Percentiles rank a stretch among this genome's conserved stretches.
phyloP scores from a whole-genome alignment of 768 basidiomycete species.

The Rhizopogon roseolus region DNA sequence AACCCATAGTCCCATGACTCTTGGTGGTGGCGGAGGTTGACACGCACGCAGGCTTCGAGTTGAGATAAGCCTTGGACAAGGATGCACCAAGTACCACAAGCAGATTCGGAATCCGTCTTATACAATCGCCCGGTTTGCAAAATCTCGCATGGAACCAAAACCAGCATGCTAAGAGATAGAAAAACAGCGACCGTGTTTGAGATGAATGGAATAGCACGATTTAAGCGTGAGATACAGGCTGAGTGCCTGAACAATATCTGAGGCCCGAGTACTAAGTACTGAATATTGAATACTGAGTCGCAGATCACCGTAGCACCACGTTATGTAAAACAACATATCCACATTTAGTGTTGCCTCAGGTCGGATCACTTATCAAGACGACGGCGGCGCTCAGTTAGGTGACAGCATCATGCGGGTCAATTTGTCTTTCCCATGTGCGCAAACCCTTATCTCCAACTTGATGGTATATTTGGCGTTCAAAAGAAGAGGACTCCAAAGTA shows the following conservation, averaged over 20 bases:
- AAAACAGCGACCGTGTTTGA: too few relatives aligned
- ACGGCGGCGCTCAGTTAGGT: too few relatives aligned
- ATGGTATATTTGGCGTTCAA: not conserved
- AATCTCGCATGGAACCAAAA: too few relatives aligned
- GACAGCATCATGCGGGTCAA: not conserved
- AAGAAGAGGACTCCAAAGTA: constrained; percentile 4
- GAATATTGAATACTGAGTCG: too few relatives aligned
- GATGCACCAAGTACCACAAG: not conserved
- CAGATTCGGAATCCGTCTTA: not conserved
- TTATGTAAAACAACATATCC: not conserved
- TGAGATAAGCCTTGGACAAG: not conserved
- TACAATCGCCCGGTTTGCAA: not conserved
- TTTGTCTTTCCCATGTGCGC: not conserved
- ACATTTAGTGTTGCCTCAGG: too few relatives aligned
- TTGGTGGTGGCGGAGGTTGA: not conserved
- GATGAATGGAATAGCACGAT: too few relatives aligned
- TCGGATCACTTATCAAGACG: too few relatives aligned
- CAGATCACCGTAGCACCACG: not conserved
- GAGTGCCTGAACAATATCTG: too few relatives aligned
- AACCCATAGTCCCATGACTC: not conserved
- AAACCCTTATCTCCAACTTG: constrained; percentile 14
- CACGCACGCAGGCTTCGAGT: not conserved
- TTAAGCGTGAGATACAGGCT: too few relatives aligned
- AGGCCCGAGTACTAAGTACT: too few relatives aligned
- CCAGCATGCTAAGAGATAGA: too few relatives aligned